These are phyloP conservation scores for Blastobotrys ciferrii DNA, from an alignment of 1,139 yeast genomes.

Conservation along the genomic window DNA sequence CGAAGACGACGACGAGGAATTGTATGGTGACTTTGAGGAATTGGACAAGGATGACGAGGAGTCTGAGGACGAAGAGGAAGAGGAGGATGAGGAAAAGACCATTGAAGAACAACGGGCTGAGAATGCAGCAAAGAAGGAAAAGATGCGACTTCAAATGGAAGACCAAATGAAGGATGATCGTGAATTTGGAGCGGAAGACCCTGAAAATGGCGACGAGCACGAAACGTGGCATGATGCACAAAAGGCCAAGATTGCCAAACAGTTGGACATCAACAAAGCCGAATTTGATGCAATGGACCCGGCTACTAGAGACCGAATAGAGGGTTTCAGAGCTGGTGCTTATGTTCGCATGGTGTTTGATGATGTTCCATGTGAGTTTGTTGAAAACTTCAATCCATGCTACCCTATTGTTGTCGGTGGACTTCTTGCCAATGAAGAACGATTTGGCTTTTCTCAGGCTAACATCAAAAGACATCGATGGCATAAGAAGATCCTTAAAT, in stretches of 20 bases:
- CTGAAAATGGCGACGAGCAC: slow-evolving; percentile 61
- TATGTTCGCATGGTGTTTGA: slow-evolving; percentile 89
- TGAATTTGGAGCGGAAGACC: slow-evolving; percentile 70
- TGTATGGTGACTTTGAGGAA: slow-evolving; percentile 39
- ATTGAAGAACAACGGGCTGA: slow-evolving; percentile 58
- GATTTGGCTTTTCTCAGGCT: slow-evolving; percentile 90
- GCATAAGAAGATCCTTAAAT: slow-evolving; percentile 94
- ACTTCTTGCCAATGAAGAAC: slow-evolving; percentile 79
- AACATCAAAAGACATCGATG: slow-evolving; percentile 97
- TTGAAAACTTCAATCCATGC: slow-evolving; percentile 78
- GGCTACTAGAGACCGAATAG: slow-evolving; percentile 73
- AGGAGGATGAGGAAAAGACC: slow-evolving; percentile 50
- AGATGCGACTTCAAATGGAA: slow-evolving; percentile 82
- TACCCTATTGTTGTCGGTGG: slow-evolving; percentile 92
- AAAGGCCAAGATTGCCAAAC: slow-evolving; percentile 95
- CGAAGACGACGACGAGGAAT: slow-evolving; percentile 43
- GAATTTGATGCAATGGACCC: slow-evolving; percentile 64
- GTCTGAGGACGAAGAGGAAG: slow-evolving; percentile 43
- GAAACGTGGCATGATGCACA: slow-evolving; percentile 98
- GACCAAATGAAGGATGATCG: slow-evolving; percentile 72
- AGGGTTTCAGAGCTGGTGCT: slow-evolving; percentile 91
- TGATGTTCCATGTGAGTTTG: slow-evolving; percentile 82
- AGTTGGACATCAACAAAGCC: slow-evolving; percentile 86
- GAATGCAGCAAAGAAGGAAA: slow-evolving; percentile 88
- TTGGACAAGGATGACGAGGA: slow-evolving; percentile 48